Conservation (phyloP, 352 stramenopile genomes). For the Aphanomyces cochlioides region DNA sequence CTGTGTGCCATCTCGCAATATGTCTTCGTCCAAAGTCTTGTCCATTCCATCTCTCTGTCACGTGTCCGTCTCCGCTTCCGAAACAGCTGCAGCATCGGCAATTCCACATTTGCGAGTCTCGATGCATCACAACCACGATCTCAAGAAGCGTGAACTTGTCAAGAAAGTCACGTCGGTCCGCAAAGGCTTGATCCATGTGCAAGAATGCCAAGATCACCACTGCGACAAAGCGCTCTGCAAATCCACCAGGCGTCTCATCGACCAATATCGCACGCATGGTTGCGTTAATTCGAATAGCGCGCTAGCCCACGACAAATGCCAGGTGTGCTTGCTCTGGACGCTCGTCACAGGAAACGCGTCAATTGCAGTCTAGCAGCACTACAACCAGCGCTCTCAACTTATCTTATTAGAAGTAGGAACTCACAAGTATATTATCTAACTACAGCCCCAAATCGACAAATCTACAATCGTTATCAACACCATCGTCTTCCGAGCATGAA, state of each 20-base stretch:
- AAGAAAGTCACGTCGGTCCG: slow-evolving; percentile 57
- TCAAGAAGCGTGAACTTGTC: slow-evolving; percentile 26
- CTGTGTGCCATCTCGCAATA: background rate
- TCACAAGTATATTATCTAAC: slow-evolving; percentile 21
- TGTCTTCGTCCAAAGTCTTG: slow-evolving; percentile 24
- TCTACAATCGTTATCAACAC: slow-evolving; percentile 32
- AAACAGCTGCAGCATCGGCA: background rate
- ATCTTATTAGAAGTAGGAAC: slow-evolving; percentile 5
- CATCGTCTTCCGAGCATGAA: slow-evolving; percentile 21
- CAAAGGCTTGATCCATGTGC: slow-evolving; percentile 61
- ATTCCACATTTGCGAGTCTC: background rate
- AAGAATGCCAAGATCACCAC: slow-evolving; percentile 47
- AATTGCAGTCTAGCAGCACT: slow-evolving; percentile 16
- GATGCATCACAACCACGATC: background rate
- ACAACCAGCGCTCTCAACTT: background rate
- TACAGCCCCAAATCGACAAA: slow-evolving; percentile 53
- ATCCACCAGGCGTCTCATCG: slow-evolving; percentile 61
- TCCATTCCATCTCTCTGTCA: slow-evolving; percentile 25
- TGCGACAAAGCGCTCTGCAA: slow-evolving; percentile 70
- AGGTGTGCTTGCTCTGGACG: slow-evolving; percentile 74
- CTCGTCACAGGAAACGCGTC: slow-evolving; percentile 43
- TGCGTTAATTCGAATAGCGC: slow-evolving; percentile 34
- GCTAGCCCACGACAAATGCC: slow-evolving; percentile 40
- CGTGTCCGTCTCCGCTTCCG: background rate
- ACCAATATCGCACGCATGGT: slow-evolving; percentile 58